A percentile compares a stretch with the other conserved stretches of the same genome.
Conservation (phyloP, 176 grass and related monocot genomes). For the Bonia amplexicaulis region DNA sequence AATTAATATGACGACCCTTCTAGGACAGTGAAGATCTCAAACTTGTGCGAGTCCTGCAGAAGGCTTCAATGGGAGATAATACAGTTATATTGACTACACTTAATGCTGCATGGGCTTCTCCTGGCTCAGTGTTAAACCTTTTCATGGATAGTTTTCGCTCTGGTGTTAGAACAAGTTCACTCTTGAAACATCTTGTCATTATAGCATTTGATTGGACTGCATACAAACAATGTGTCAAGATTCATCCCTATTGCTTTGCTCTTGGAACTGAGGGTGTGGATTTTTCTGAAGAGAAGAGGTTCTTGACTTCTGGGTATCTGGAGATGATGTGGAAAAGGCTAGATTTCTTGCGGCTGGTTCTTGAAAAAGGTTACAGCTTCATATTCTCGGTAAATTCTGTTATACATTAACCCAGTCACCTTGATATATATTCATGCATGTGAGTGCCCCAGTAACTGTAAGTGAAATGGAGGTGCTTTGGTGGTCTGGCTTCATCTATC, state of each 20-base stretch:
- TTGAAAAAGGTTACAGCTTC: slow-evolving; percentile 69
- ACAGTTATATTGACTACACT: slow-evolving; percentile 70
- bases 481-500: no score
- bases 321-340: slow-evolving; percentile 84
- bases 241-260: slow-evolving; percentile 60
- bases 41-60: slow-evolving; percentile 50
- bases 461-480: no score
- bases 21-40: slow-evolving; percentile 62
- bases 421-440: not conserved
- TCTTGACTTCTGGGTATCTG: slow-evolving; percentile 65
- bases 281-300: slow-evolving; percentile 66
- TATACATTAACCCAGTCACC: not conserved
- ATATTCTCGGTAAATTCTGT: slow-evolving; percentile 62
- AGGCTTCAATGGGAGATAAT: slow-evolving; percentile 54
- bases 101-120: slow-evolving; percentile 70
- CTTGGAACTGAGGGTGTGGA: slow-evolving; percentile 55
- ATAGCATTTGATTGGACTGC: slow-evolving; percentile 58
- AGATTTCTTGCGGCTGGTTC: slow-evolving; percentile 61
- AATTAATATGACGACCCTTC: slow-evolving; percentile 26
- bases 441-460: no score
- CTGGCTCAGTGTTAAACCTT: slow-evolving; percentile 63
- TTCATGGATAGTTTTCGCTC: slow-evolving; percentile 57
- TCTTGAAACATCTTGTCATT: slow-evolving; percentile 65
- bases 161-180: slow-evolving; percentile 34
- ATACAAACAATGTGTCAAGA: slow-evolving; percentile 49